A percentile compares a stretch with the other conserved stretches of the same genome.
These are phyloP conservation scores for Botrytis cinerea DNA, from an alignment of 2,329 filamentous ascomycete species.

Conservation along the genomic window DNA sequence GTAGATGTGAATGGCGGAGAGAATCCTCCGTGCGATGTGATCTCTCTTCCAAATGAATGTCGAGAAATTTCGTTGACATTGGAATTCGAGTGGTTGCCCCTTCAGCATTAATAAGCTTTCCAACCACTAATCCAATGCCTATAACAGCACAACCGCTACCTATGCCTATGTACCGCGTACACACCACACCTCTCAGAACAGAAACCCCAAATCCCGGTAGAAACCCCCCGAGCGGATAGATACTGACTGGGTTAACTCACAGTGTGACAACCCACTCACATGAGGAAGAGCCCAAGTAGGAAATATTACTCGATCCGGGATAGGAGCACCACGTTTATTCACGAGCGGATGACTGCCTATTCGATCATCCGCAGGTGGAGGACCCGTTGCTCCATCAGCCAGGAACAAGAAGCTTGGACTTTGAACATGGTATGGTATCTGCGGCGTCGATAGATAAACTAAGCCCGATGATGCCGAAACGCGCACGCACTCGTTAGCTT, in stretches of 20 bases:
- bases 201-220: background rate
- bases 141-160: background rate
- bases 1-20: background rate
- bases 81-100: background rate
- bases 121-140: background rate
- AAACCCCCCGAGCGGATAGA: slow-evolving; percentile 7
- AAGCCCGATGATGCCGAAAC: slow-evolving; percentile 7
- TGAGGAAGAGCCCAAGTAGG: background rate
- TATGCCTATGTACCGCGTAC: background rate
- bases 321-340: background rate
- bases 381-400: slow-evolving; percentile 1
- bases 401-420: slow-evolving; percentile 17
- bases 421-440: background rate
- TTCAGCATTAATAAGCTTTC: background rate
- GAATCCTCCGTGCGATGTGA: background rate
- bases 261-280: background rate
- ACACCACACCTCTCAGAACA: background rate
- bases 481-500: background rate
- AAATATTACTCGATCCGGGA: background rate
- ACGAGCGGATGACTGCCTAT: background rate
- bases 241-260: no score
- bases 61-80: background rate
- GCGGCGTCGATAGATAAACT: background rate
- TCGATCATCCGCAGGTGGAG: background rate
- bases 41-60: no score